Percentiles rank a stretch among this genome's conserved stretches.
Evolutionary conservation across 208 protist genomes (phyloP).

Genomic region (Naegleria fowleri): DNA sequence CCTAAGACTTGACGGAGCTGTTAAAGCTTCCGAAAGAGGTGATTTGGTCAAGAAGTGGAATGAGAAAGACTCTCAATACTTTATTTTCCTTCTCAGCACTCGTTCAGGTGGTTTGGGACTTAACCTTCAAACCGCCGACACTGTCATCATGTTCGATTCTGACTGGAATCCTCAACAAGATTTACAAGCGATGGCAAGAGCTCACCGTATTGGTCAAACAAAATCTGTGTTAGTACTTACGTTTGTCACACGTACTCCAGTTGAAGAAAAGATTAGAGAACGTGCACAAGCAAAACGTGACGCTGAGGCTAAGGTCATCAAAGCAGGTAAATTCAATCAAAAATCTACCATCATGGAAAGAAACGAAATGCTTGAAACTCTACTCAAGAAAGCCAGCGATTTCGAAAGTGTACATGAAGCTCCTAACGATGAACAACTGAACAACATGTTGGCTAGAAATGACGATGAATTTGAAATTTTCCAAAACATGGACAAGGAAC

Average conservation of each 20-base stretch:
- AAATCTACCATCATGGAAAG: slow-evolving; percentile 26
- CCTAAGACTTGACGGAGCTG: slow-evolving; percentile 33
- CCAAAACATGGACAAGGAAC: slow-evolving; percentile 45
- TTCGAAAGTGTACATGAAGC: neutral
- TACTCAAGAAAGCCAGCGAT: neutral
- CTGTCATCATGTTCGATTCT: slow-evolving; percentile 88
- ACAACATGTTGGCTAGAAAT: slow-evolving; percentile 54
- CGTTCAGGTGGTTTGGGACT: slow-evolving; percentile 73
- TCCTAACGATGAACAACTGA: slow-evolving; percentile 36
- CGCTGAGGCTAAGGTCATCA: slow-evolving; percentile 33
- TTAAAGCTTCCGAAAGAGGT: neutral
- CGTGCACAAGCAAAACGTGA: slow-evolving; percentile 71
- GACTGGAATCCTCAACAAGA: slow-evolving; percentile 98
- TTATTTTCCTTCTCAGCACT: slow-evolving; percentile 74
- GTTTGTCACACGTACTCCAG: slow-evolving; percentile 78
- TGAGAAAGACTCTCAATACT: slow-evolving; percentile 41
- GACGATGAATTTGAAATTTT: slow-evolving; percentile 56
- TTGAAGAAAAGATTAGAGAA: slow-evolving; percentile 89
- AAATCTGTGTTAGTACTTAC: slow-evolving; percentile 86
- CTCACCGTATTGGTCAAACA: slow-evolving; percentile 90
- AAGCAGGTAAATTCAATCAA: slow-evolving; percentile 37
- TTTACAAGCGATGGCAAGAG: slow-evolving; percentile 86
- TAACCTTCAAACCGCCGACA: slow-evolving; percentile 74
- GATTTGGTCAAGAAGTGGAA: neutral
- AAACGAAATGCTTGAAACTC: neutral